Percentiles rank a stretch among this genome's conserved stretches.
Conservation (phyloP, 495 filamentous ascomycete genomes). For the Usnea hakonensis region DNA sequence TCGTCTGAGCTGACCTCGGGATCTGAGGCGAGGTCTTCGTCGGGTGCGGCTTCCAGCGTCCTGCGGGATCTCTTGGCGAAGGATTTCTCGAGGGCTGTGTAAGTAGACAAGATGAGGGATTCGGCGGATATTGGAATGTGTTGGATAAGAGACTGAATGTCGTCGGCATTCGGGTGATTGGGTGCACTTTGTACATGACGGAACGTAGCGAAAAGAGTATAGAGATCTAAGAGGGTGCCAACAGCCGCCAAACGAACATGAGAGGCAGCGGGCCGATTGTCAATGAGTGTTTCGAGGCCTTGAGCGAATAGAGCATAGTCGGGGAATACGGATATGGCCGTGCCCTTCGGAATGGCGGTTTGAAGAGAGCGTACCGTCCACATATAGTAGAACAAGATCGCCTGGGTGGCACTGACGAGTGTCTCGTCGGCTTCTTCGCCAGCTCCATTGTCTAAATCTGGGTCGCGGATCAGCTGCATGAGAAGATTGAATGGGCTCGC, state of each 20-base stretch:
- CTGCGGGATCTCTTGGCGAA: slow-evolving; percentile 63
- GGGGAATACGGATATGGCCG: slow-evolving; percentile 27
- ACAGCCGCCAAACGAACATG: slow-evolving; percentile 68
- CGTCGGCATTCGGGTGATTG: slow-evolving; percentile 25
- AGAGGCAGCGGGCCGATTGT: slow-evolving; percentile 49
- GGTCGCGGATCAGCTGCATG: slow-evolving; percentile 59
- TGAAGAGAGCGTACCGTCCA: slow-evolving; percentile 65
- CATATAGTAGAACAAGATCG: slow-evolving; percentile 83
- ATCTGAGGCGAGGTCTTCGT: slow-evolving; percentile 53
- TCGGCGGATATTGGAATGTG: slow-evolving; percentile 53
- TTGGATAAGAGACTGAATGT: slow-evolving; percentile 52
- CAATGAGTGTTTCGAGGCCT: slow-evolving; percentile 59
- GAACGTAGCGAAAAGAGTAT: slow-evolving; percentile 70
- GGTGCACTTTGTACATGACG: slow-evolving; percentile 45
- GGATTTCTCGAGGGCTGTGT: slow-evolving; percentile 62
- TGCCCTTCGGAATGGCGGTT: slow-evolving; percentile 35
- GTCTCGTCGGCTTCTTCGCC: slow-evolving; percentile 71
- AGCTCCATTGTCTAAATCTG: slow-evolving; percentile 47
- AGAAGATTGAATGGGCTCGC: slow-evolving; percentile 44
- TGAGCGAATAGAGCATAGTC: slow-evolving; percentile 48
- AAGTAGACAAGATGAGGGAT: slow-evolving; percentile 60
- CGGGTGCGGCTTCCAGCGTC: slow-evolving; percentile 58
- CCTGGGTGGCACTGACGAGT: slow-evolving; percentile 61
- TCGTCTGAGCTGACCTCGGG: slow-evolving; percentile 49
- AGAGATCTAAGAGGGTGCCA: slow-evolving; percentile 67